These are phyloP conservation scores for Dryadomyces sulphureus DNA, from an alignment of 2,329 filamentous ascomycete genomes.

Conservation along the genomic window DNA sequence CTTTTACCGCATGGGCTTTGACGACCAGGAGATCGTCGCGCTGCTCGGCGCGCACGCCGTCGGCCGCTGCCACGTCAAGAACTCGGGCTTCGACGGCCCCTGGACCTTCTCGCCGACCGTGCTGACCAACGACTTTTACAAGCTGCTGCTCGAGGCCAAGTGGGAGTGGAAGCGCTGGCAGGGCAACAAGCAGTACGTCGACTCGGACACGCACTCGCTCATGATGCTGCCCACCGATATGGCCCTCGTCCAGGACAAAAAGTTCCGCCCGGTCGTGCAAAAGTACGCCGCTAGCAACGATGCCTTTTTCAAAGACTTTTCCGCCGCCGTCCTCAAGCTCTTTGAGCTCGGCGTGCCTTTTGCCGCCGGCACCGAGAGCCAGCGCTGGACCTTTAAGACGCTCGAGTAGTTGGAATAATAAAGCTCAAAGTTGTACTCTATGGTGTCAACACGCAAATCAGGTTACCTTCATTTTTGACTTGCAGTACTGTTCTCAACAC, in stretches of 20 bases:
- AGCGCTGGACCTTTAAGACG: conserved; percentile 50
- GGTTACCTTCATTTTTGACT: too few relatives aligned
- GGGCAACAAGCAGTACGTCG: conserved; percentile 80
- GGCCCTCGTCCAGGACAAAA: conserved; percentile 75
- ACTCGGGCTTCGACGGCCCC: conserved; percentile 75
- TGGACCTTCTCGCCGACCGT: conserved; percentile 89
- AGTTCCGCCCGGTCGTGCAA: conserved; percentile 65
- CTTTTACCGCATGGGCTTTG: conserved; percentile 95
- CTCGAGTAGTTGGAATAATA: conserved; percentile 18
- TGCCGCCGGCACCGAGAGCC: conserved; percentile 40
- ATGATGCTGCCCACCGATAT: conserved; percentile 98
- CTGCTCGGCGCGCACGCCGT: conserved; percentile 75
- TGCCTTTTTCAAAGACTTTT: conserved; percentile 87
- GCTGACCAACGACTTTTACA: conserved; percentile 90
- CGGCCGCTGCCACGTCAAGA: conserved; percentile 74
- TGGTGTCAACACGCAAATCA: too few relatives aligned
- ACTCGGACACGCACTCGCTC: conserved; percentile 70
- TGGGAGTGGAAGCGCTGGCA: conserved; percentile 88
- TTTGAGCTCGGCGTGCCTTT: conserved; percentile 95
- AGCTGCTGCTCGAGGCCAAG: conserved; percentile 76
- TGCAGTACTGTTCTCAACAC: too few relatives aligned
- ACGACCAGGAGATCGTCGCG: conserved; percentile 92
- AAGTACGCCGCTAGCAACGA: conserved; percentile 86
- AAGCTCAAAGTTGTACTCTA: not conserved
- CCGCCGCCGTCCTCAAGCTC: conserved; percentile 61